phyloP scores from a whole-genome alignment of 768 basidiomycete species.

The Pleurotus pulmonarius region DNA sequence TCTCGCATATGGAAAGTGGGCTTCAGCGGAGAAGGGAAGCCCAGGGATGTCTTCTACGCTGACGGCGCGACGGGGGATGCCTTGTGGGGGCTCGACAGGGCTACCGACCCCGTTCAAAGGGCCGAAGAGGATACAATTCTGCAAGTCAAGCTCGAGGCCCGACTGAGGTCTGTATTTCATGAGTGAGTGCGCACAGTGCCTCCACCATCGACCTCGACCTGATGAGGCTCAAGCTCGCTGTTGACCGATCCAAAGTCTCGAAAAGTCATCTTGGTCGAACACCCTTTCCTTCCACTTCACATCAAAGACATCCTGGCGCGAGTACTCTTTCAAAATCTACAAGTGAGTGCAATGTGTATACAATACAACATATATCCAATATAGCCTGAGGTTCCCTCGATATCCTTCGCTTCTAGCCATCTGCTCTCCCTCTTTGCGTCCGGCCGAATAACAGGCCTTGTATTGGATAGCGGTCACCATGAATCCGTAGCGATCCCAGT shows the following conservation, averaged over 20 bases:
- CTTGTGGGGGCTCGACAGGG: constrained; percentile 61
- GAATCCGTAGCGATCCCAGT: constrained; percentile 90
- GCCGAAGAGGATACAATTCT: constrained; percentile 75
- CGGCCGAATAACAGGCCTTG: constrained; percentile 90
- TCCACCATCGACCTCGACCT: background rate
- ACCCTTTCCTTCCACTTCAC: constrained; percentile 78
- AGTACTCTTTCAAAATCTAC: constrained; percentile 85
- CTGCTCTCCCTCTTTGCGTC: constrained; percentile 80
- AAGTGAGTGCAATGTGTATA: constrained; percentile 42
- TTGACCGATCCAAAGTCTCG: constrained; percentile 93
- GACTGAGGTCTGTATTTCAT: constrained; percentile 77
- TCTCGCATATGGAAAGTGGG: constrained; percentile 96
- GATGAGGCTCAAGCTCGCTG: constrained; percentile 57
- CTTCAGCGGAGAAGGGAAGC: constrained; percentile 92
- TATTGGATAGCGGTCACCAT: constrained; percentile 88
- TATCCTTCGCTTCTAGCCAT: constrained; percentile 91
- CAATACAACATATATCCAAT: background rate
- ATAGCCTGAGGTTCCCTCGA: constrained; percentile 72
- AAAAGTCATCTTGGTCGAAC: constrained; percentile 91
- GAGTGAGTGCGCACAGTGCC: constrained; percentile 50
- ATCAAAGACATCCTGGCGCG: constrained; percentile 88
- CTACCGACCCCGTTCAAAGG: constrained; percentile 49
- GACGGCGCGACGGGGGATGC: constrained; percentile 36
- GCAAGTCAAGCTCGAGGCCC: constrained; percentile 62
- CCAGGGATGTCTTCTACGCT: constrained; percentile 81